phyloP scores from a whole-genome alignment of 352 stramenopile species.

The Elongisporangium undulatum region DNA sequence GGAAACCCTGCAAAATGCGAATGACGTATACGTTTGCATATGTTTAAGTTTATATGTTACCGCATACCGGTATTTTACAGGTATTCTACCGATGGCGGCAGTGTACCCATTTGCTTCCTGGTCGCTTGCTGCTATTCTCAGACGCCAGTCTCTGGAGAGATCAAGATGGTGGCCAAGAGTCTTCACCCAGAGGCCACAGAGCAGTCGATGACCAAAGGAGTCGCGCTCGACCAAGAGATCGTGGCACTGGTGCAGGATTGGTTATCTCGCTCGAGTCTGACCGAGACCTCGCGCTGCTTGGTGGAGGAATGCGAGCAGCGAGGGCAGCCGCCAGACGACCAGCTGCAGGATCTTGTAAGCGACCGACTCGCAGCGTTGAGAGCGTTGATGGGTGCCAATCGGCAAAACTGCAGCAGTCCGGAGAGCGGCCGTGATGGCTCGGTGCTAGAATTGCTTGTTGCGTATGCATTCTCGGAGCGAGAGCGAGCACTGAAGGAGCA shows the following conservation, averaged over 20 bases:
- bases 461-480: neutral
- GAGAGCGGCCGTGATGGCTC: neutral
- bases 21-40: conserved; percentile 7
- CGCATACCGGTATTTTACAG: conserved; percentile 7
- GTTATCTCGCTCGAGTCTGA: conserved; percentile 26
- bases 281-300: conserved; percentile 29
- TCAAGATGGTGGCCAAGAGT: conserved; percentile 8
- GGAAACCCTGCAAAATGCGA: neutral
- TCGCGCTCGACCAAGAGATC: conserved; percentile 6
- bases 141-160: neutral
- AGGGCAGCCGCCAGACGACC: conserved; percentile 7
- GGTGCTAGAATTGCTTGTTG: neutral
- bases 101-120: neutral
- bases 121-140: neutral
- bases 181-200: neutral
- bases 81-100: conserved; percentile 1
- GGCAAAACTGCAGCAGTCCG: neutral
- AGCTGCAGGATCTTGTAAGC: conserved; percentile 11
- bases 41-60: conserved; percentile 6
- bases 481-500: neutral
- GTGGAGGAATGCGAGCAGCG: conserved; percentile 26
- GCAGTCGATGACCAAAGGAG: neutral
- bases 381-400: conserved; percentile 8
- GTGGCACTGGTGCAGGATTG: conserved; percentile 47
- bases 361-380: conserved; percentile 7